These are phyloP conservation scores for Grigorovia yakushimaensis DNA, from an alignment of 805 yeast species.

Conservation along the genomic window DNA sequence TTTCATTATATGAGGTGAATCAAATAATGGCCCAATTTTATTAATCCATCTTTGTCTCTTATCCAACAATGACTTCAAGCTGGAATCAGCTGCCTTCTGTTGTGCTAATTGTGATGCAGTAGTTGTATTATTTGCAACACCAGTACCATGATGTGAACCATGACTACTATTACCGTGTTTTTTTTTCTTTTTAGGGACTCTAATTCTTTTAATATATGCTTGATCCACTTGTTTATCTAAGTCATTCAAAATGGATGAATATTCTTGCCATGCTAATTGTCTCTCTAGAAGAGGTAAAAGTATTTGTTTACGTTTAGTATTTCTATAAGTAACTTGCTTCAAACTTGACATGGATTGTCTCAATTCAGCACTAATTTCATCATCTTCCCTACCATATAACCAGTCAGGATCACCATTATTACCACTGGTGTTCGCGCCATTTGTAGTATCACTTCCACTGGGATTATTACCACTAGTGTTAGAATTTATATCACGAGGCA, in stretches of 20 bases:
- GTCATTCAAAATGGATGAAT: slow-evolving; percentile 80
- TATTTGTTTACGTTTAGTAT: slow-evolving; percentile 55
- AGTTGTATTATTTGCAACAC: slow-evolving; percentile 3
- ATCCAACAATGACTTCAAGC: slow-evolving; percentile 69
- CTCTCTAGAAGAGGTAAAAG: slow-evolving; percentile 70
- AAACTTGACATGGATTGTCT: slow-evolving; percentile 63
- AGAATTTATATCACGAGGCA: slow-evolving; percentile 27
- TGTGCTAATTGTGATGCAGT: slow-evolving; percentile 36
- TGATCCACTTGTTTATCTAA: slow-evolving; percentile 95
- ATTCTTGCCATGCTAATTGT: slow-evolving; percentile 92
- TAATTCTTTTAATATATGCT: slow-evolving; percentile 73
- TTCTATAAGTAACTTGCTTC: slow-evolving; percentile 48
- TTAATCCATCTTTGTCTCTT: slow-evolving; percentile 83
- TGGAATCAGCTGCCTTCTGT: slow-evolving; percentile 67
- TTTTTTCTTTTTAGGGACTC: slow-evolving; percentile 50
- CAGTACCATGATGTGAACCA: slow-evolving; percentile 8
- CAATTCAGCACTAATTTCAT: slow-evolving; percentile 81
- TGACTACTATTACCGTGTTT: slow-evolving; percentile 17
- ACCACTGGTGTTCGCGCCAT: slow-evolving; percentile 10
- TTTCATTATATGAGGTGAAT: slow-evolving; percentile 57
- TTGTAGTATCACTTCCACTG: neutral
- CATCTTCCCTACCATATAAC: slow-evolving; percentile 80
- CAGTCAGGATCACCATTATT: slow-evolving; percentile 46
- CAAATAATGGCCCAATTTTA: slow-evolving; percentile 81
- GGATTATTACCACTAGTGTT: neutral